Base-by-base conservation (phyloP, 2,329 filamentous ascomycete genomes). In the Clonostachys sp. region DNA sequence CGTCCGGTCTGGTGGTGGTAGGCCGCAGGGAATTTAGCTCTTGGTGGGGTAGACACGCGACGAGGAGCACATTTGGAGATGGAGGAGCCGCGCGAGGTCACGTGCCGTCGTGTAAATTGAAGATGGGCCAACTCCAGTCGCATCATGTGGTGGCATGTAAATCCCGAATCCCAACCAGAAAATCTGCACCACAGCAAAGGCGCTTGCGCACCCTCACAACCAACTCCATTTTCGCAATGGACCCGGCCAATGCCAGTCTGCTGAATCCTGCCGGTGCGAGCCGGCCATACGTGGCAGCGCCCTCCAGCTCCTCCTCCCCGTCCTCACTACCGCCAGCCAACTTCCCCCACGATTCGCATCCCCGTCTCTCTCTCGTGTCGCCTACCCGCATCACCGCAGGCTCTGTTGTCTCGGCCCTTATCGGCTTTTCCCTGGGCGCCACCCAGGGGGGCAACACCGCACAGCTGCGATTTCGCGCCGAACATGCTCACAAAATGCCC, bases 401-500 rank as follows among this genome's bases (percentile, higher is more conserved):
- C 12, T 74, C 82, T 4, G 52, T 77, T 12, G 70, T 83, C 24
- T 83, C 86, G 7, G 87, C 88, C 55, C 57, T 80, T 5, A 72
- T 84, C n/a, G 89, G 90, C 46, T 75, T 88, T 61, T 72, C 71
- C 2, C 72, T 96, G 12, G 91, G 91, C 24, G 72, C 84, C 16
- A 75, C 82, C 7, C 82, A 91, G 48, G 90, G 89, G 20, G 84
- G 84, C 49, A 84, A 84, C 60, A 83, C 80, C 62, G 81, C 89
- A 1, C 85, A 87, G 45, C 76, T 95, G 49, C 86, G 87, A 38
- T 99, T 96, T 72, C 86, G 92, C 47, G 94, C 94, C 50, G 94
- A 99, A 69, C 95, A 99, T 62, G 91, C 94, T 1, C 94, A 99
- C 74, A 88, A 92, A 55, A 83, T 96, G 52, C 94, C 94, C 17